Conservation (phyloP, 2,329 filamentous ascomycete genomes). For the Neocucurbitaria cava region DNA sequence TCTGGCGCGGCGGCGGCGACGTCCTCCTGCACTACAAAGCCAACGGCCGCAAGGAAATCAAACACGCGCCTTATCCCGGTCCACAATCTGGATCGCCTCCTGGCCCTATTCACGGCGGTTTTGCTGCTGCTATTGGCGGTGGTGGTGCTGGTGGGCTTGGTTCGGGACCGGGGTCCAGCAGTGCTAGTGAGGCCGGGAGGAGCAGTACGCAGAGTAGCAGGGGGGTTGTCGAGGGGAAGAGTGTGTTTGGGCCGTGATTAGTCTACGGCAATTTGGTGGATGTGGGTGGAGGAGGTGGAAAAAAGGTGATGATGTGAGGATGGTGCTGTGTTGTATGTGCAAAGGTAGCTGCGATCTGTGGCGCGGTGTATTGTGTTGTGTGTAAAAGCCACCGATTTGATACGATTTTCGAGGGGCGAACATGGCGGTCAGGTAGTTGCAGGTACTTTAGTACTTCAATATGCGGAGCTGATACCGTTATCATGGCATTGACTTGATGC, state of each 20-base stretch:
- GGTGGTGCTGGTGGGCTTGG: conserved; percentile 9
- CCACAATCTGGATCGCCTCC: conserved; percentile 18
- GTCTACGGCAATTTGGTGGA: too few relatives aligned
- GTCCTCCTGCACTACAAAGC: conserved; percentile 89
- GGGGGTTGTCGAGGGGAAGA: conserved; percentile 24
- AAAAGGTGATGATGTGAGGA: too few relatives aligned
- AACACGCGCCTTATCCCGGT: conserved; percentile 28
- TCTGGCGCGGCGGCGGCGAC: conserved; percentile 96
- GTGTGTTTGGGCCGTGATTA: conserved; percentile 27
- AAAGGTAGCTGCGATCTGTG: too few relatives aligned
- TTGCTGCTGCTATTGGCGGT: conserved; percentile 10
- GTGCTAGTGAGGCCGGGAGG: conserved; percentile 37
- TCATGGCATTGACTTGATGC: too few relatives aligned
- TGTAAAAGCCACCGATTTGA: too few relatives aligned
- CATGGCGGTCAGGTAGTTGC: too few relatives aligned
- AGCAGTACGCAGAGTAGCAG: conserved; percentile 31
- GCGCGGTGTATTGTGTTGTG: too few relatives aligned
- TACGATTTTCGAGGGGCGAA: too few relatives aligned
- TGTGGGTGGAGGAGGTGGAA: too few relatives aligned
- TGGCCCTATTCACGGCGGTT: conserved; percentile 7
- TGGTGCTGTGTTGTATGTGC: too few relatives aligned
- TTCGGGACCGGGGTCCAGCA: conserved; percentile 25
- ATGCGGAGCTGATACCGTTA: too few relatives aligned
- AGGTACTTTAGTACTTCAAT: too few relatives aligned
- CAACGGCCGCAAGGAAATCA: conserved; percentile 78